Conservation (phyloP, 2,329 filamentous ascomycete species). For the Arthrocladium fulminans region DNA sequence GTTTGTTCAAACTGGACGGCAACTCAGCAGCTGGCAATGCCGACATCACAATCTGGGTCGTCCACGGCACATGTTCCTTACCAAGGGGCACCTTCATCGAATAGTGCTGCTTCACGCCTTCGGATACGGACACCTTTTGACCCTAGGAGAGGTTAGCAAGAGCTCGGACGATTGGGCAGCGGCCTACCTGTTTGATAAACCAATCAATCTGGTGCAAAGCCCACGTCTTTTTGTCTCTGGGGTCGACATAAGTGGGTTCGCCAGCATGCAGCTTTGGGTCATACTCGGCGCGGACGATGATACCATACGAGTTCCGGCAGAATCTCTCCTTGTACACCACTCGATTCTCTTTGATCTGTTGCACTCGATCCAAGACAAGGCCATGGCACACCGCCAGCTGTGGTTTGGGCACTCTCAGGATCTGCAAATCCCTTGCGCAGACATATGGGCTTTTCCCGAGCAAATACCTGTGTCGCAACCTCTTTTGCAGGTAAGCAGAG, state of each 20-base stretch:
- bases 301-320: constrained; percentile 20
- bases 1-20: constrained; percentile 12
- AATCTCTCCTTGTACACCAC: constrained; percentile 16
- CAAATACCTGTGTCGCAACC: constrained; percentile 13
- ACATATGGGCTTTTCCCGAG: constrained; percentile 5
- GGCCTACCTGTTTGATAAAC: constrained; percentile 16
- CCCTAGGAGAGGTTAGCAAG: background rate
- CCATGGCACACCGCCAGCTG: constrained; percentile 18
- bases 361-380: constrained; percentile 19
- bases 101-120: constrained; percentile 19
- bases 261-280: constrained; percentile 14
- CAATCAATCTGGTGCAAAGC: constrained; percentile 20
- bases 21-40: constrained; percentile 10
- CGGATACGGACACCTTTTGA: constrained; percentile 11
- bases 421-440: constrained; percentile 9
- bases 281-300: constrained; percentile 15
- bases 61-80: constrained; percentile 13
- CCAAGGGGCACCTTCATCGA: constrained; percentile 16
- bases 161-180: background rate
- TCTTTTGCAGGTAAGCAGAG: constrained; percentile 17
- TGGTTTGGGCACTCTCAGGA: constrained; percentile 15
- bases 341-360: constrained; percentile 12
- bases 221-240: constrained; percentile 15
- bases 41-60: constrained; percentile 18
- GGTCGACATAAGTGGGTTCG: constrained; percentile 10